These are phyloP conservation scores for Chlamydomonas eustigma DNA, from an alignment of 139 green algal genomes.

Conservation along the genomic window DNA sequence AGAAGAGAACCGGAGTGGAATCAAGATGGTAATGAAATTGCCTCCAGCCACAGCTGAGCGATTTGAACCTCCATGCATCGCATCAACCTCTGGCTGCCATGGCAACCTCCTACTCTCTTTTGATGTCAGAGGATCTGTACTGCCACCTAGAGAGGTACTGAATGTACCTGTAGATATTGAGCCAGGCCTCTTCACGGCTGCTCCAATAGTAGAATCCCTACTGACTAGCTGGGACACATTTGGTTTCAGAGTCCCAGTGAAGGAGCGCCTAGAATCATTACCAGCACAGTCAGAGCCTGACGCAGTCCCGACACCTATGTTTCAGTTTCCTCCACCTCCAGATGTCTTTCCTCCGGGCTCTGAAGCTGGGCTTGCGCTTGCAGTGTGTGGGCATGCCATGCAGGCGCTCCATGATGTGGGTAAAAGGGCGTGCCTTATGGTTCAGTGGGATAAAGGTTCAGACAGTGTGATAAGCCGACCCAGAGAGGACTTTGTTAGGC, in stretches of 20 bases:
- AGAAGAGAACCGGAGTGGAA: background rate
- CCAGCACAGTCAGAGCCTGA: too few relatives aligned
- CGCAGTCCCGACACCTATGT: too few relatives aligned
- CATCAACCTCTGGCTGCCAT: background rate
- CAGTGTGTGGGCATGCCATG: background rate
- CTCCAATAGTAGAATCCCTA: background rate
- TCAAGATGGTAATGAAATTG: slow-evolving; percentile 8
- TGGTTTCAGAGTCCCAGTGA: background rate
- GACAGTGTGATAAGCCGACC: too few relatives aligned
- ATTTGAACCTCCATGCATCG: too few relatives aligned
- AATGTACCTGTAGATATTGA: background rate
- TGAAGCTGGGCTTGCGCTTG: background rate
- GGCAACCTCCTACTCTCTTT: background rate
- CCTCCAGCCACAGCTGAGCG: background rate
- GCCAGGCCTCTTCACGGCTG: background rate
- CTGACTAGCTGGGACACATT: background rate
- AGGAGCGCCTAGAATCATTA: too few relatives aligned
- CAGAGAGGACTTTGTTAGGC: background rate
- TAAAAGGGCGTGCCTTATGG: background rate
- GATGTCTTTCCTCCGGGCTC: background rate
- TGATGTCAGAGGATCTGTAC: background rate
- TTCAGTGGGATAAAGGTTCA: background rate
- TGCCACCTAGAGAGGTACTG: background rate
- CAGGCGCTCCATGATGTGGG: background rate
- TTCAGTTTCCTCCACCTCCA: background rate